Evolutionary conservation across 2,329 filamentous ascomycete species (phyloP).

Genomic region (Fusarium mexicanum): DNA sequence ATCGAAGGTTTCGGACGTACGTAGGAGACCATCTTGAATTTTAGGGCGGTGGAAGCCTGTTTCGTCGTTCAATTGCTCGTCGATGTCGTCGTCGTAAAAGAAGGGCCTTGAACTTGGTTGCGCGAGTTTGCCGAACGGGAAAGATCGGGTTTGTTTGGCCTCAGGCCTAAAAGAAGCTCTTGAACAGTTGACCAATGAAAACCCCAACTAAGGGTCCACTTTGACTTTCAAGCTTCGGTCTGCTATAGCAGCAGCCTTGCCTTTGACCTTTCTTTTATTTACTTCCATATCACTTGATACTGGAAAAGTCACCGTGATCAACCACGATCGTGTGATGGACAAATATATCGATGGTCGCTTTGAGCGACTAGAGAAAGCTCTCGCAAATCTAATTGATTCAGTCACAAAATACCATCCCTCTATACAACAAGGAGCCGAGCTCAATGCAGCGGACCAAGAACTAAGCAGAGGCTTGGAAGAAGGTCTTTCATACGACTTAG

Average conservation of each 20-base stretch:
- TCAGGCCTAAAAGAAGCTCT: constrained; percentile 43
- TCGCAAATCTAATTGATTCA: constrained; percentile 78
- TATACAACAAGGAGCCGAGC: constrained; percentile 70
- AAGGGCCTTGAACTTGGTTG: constrained; percentile 38
- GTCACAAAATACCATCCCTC: constrained; percentile 86
- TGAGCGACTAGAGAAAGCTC: constrained; percentile 71
- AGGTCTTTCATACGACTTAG: constrained; percentile 54
- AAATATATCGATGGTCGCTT: constrained; percentile 69
- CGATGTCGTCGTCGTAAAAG: constrained; percentile 43
- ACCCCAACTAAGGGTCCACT: constrained; percentile 12
- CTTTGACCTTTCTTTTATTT: constrained; percentile 13
- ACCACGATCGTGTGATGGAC: constrained; percentile 60
- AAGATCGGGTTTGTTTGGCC: constrained; percentile 48
- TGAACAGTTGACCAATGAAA: constrained; percentile 18
- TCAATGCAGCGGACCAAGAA: constrained; percentile 75
- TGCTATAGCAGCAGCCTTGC: constrained; percentile 20
- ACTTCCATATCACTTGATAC: neutral
- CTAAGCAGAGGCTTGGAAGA: constrained; percentile 73
- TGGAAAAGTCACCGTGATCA: neutral
- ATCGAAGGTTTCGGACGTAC: constrained; percentile 43
- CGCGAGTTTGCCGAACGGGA: constrained; percentile 50
- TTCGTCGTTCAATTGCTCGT: constrained; percentile 51
- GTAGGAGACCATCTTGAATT: constrained; percentile 54
- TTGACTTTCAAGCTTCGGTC: constrained; percentile 28
- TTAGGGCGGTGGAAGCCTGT: constrained; percentile 44